Evolutionary conservation across 306 rosid genomes (phyloP), one percentile per base, ranked within the genome.

Genomic region (Medicago lupulina): DNA sequence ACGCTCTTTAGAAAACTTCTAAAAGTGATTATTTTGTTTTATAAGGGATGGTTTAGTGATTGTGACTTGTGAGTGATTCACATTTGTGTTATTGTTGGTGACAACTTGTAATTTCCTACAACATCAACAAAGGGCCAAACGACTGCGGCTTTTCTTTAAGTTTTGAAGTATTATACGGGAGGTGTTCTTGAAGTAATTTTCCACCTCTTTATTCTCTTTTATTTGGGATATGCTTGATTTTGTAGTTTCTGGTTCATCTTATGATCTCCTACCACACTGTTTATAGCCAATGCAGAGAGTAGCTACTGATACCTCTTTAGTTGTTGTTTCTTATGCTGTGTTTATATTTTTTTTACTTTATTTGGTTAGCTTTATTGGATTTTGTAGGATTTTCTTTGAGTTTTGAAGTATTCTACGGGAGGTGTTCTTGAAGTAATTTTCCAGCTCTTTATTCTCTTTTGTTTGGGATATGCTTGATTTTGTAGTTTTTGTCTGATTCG

Each of bases 121-220:
- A 98, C 87, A 54, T 85, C 88, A 75, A 68, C 86, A 12, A 88
- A 95, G 73, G 98, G 87, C 44, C 92, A 87, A 80, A 84, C 82
- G 54, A 85, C 93, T 43, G 82, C 88, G 66, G 96, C 97, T 75
- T 95, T 92, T 89, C 89, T 95, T 79, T 91, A 91, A 64, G 99
- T 92, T 77, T 69, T 92, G 57, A 95, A 95, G 85, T 90, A 95
- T 89, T 90, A 98, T 15, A 92, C 87, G 1, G 97, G 97, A 80
- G 99, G 99, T 64, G 98, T 95, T 80, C 96, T 95, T 50, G 99
- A 95, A 96, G 99, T 95, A 84, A 71, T 71, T 71, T 7, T 13
- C 18, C 16, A 9, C 17, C 18, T 59, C 67, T 31, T 57, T 65
- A 16, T 55, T 10, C 13, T 18, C 19, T 70, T 64, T 69, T 55